Base-by-base conservation (phyloP, 2,329 filamentous ascomycete species). In the Dryadomyces quercus-mongolicae region DNA sequence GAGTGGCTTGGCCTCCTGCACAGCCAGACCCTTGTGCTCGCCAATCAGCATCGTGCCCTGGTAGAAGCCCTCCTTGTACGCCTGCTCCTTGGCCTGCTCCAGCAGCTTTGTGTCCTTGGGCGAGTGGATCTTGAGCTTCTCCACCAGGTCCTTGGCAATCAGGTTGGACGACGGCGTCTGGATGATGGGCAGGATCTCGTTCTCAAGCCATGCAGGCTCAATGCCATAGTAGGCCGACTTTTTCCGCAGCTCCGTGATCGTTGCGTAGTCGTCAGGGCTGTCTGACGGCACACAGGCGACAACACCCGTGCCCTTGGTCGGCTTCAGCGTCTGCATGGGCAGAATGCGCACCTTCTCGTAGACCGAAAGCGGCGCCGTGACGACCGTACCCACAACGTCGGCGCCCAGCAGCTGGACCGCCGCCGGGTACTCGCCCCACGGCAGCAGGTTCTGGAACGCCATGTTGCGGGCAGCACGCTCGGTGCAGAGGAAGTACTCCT, bases 51-150 rank as follows among this genome's bases (percentile, higher is more conserved):
- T 88, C 55, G 79, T 85, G 60, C 93, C 93, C 72, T 95, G 90
- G 74, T 98, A 98, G 75, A 88, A 97, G 16, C 91, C 93, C 66
- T 96, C 91, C 71, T 93, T 95, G 77, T 98, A 98, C 0, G 93
- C 91, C 60, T 94, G 74, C 61, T 97, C 92, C 73, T 98, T 98
- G 48, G 93, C 93, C 68, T 96, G 86, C 48, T 87, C 86, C 40
- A 98, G 82, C 70, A 91, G 86, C 67, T 88, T 93, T 40, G 84
- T 80, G 66, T 98, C 93, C 71, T 98, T 98, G 58, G 93, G 92
- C 13, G 92, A 97, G 60, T 88, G 85, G 66, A 98, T 98, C 77
- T 97, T 97, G 68, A 96, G 77, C 68, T 93, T 83, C 74, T 96
- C 88, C 53, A 95, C 86, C 56, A 98, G 74, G 62, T 83, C 80